These are phyloP conservation scores for Penicillium griseofulvum DNA, from an alignment of 2,329 filamentous ascomycete genomes.

Conservation along the genomic window DNA sequence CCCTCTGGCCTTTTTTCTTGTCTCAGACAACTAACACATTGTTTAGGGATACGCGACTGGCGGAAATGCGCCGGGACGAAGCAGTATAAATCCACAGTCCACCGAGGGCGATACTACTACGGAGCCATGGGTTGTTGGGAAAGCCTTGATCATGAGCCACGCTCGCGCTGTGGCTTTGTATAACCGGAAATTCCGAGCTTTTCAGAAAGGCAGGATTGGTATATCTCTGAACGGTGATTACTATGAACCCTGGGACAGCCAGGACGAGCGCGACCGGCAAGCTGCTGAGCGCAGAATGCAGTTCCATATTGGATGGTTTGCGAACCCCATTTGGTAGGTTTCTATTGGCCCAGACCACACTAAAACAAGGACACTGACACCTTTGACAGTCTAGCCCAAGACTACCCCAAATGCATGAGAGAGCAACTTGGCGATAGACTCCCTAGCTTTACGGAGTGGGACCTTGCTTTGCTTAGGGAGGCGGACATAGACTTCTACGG, in stretches of 20 bases:
- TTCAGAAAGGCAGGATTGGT: constrained; percentile 21
- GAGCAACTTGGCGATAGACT: constrained; percentile 22
- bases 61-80: constrained; percentile 25
- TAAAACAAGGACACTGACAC: background rate
- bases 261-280: constrained; percentile 18
- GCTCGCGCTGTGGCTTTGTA: constrained; percentile 23
- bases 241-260: constrained; percentile 25
- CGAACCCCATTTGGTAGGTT: constrained; percentile 27
- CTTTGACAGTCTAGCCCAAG: constrained; percentile 16
- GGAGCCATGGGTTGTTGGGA: constrained; percentile 28
- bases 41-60: constrained; percentile 19
- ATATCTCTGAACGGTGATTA: constrained; percentile 26
- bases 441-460: constrained; percentile 18
- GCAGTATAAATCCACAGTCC: constrained; percentile 15
- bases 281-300: constrained; percentile 27
- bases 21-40: background rate
- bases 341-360: background rate
- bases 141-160: constrained; percentile 28
- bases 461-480: constrained; percentile 19
- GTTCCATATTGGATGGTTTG: constrained; percentile 31
- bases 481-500: constrained; percentile 27
- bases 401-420: constrained; percentile 24
- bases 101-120: constrained; percentile 19
- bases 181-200: constrained; percentile 19
- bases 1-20: background rate